These are phyloP conservation scores for Candida corydali DNA, from an alignment of 805 yeast genomes.

Conservation along the genomic window DNA sequence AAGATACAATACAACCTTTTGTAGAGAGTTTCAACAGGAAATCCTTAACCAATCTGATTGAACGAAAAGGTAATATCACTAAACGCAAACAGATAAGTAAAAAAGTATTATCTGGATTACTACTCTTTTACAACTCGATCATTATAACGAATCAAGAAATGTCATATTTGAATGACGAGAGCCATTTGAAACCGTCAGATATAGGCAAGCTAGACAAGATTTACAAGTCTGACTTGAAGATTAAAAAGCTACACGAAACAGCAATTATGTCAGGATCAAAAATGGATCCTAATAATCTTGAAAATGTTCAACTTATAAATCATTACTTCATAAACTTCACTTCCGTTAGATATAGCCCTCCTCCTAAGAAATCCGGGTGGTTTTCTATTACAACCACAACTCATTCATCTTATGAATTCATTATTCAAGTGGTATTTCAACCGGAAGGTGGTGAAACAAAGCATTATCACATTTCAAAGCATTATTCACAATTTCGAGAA, in stretches of 20 bases:
- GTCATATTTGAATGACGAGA: slow-evolving; percentile 33
- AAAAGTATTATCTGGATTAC: slow-evolving; percentile 58
- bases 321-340: slow-evolving; percentile 63
- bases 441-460: slow-evolving; percentile 3
- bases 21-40: slow-evolving; percentile 73
- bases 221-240: slow-evolving; percentile 3
- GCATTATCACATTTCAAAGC: slow-evolving; percentile 46
- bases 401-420: slow-evolving; percentile 40
- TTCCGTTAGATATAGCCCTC: slow-evolving; percentile 46
- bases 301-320: slow-evolving; percentile 40
- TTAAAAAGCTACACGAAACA: too few species aligned
- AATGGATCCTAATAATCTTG: slow-evolving; percentile 13
- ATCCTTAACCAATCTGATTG: slow-evolving; percentile 68
- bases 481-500: slow-evolving; percentile 64
- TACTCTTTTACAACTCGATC: slow-evolving; percentile 73
- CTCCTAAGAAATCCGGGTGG: slow-evolving; percentile 8
- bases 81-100: slow-evolving; percentile 57
- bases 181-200: slow-evolving; percentile 34
- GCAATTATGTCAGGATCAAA: too few species aligned
- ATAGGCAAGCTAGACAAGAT: slow-evolving; percentile 33
- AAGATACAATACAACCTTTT: slow-evolving; percentile 71
- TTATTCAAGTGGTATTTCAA: slow-evolving; percentile 39
- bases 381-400: slow-evolving; percentile 1
- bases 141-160: slow-evolving; percentile 58
- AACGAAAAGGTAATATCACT: slow-evolving; percentile 65